These are phyloP conservation scores for Scheffersomyces parashehatae DNA, from an alignment of 1,139 yeast genomes.

Conservation along the genomic window DNA sequence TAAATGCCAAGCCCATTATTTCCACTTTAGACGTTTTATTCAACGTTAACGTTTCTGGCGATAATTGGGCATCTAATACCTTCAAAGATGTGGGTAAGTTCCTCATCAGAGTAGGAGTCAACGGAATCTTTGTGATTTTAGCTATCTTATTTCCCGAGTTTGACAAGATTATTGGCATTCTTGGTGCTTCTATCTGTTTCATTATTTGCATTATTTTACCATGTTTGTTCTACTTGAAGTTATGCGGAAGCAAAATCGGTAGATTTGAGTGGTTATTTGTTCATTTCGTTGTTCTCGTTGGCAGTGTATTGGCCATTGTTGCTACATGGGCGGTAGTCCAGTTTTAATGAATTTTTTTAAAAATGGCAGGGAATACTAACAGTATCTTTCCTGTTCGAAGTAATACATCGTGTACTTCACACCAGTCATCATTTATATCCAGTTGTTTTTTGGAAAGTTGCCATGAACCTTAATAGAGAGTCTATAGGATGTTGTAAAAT, in stretches of 20 bases:
- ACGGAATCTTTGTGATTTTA: conserved; percentile 48
- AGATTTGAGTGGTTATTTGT: conserved; percentile 25
- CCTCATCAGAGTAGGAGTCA: conserved; percentile 46
- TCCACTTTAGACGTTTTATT: conserved; percentile 53
- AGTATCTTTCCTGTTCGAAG: too few relatives aligned
- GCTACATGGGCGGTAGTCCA: conserved; percentile 46
- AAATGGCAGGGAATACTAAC: too few relatives aligned
- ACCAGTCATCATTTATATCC: too few relatives aligned
- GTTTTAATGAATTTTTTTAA: conserved; percentile 12
- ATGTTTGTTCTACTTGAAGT: conserved; percentile 50
- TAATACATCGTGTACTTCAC: too few relatives aligned
- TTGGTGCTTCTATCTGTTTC: conserved; percentile 60
- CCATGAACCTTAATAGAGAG: too few relatives aligned
- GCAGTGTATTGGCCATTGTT: conserved; percentile 30
- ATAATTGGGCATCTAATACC: background rate
- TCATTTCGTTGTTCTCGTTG: conserved; percentile 20
- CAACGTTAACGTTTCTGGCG: conserved; percentile 13
- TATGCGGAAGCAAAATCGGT: conserved; percentile 27
- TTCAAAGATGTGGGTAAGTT: conserved; percentile 12
- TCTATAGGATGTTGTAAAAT: too few relatives aligned
- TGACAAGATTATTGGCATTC: conserved; percentile 55
- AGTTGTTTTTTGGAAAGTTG: too few relatives aligned
- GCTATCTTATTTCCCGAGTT: conserved; percentile 61
- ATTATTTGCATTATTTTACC: conserved; percentile 58
- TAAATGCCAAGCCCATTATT: conserved; percentile 83